A percentile compares a stretch with the other conserved stretches of the same genome.
Conservation (phyloP, 2,329 filamentous ascomycete genomes). For the Spiromastix sp. region DNA sequence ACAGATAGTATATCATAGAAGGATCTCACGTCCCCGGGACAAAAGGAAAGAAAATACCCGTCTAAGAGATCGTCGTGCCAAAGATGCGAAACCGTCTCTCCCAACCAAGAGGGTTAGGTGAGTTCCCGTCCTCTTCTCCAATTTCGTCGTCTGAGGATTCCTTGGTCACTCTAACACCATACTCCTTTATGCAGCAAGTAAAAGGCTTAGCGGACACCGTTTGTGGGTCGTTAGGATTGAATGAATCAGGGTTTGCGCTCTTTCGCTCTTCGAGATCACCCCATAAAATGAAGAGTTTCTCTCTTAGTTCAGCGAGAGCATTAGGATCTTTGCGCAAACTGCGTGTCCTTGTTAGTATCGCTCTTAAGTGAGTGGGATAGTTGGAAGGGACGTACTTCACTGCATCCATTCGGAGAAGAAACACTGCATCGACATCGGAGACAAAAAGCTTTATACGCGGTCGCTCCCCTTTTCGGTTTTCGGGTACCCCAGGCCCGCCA, state of each 20-base stretch:
- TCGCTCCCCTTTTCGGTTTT: constrained; percentile 25
- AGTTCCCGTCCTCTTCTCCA: constrained; percentile 17
- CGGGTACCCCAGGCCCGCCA: constrained; percentile 29
- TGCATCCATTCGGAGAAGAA: constrained; percentile 46
- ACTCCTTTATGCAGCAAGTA: constrained; percentile 60
- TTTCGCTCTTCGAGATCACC: constrained; percentile 72
- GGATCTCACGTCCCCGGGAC: too few relatives aligned
- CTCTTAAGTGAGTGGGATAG: background rate
- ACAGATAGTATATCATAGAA: background rate
- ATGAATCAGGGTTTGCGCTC: constrained; percentile 19
- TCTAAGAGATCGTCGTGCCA: constrained; percentile 53
- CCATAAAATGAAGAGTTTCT: constrained; percentile 72
- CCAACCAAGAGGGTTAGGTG: constrained; percentile 43
- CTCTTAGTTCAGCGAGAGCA: constrained; percentile 46
- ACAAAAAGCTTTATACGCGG: constrained; percentile 58
- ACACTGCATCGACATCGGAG: constrained; percentile 46
- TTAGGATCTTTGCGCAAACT: constrained; percentile 48
- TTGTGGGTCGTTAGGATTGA: constrained; percentile 11
- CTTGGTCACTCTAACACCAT: constrained; percentile 43
- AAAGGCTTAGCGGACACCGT: constrained; percentile 50
- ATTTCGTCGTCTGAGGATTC: constrained; percentile 22
- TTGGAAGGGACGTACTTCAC: constrained; percentile 36
- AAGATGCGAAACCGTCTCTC: constrained; percentile 55
- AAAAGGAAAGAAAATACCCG: too few relatives aligned
- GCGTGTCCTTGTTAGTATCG: background rate